phyloP scores from a whole-genome alignment of 164 flowering plant genomes.

The Vitis amurensis region DNA sequence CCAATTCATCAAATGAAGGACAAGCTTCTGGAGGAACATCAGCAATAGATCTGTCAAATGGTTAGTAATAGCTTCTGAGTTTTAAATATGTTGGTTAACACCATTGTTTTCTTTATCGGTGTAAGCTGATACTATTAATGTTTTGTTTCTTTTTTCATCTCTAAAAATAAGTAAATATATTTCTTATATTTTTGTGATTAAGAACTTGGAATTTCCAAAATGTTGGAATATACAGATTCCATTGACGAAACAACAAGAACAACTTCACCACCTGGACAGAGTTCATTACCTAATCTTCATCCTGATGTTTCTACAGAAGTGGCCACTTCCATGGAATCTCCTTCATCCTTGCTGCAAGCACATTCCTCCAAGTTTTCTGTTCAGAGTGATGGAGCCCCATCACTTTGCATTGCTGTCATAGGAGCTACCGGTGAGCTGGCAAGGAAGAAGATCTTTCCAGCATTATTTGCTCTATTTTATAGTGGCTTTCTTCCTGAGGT shows the following conservation, averaged over 20 bases:
- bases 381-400: conserved; percentile 25
- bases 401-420: conserved; percentile 64
- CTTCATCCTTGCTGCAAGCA: conserved; percentile 18
- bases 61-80: conserved; percentile 12
- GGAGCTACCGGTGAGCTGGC: conserved; percentile 83
- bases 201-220: background rate
- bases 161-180: too few species aligned
- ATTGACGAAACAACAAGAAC: conserved; percentile 9
- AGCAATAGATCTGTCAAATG: conserved; percentile 1
- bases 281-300: conserved; percentile 12
- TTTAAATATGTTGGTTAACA: too few species aligned
- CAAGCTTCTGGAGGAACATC: conserved; percentile 14
- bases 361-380: conserved; percentile 8
- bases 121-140: too few species aligned
- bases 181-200: background rate
- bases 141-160: too few species aligned
- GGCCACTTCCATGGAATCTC: conserved; percentile 13
- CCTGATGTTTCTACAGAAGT: conserved; percentile 12
- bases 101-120: too few species aligned
- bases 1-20: conserved; percentile 14
- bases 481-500: conserved; percentile 76
- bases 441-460: conserved; percentile 68
- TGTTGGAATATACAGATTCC: conserved; percentile 11
- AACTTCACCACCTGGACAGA: conserved; percentile 8
- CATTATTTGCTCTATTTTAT: conserved; percentile 72